Evolutionary conservation across 139 green algal genomes (phyloP).

Genomic region (Nannochloris sp.): DNA sequence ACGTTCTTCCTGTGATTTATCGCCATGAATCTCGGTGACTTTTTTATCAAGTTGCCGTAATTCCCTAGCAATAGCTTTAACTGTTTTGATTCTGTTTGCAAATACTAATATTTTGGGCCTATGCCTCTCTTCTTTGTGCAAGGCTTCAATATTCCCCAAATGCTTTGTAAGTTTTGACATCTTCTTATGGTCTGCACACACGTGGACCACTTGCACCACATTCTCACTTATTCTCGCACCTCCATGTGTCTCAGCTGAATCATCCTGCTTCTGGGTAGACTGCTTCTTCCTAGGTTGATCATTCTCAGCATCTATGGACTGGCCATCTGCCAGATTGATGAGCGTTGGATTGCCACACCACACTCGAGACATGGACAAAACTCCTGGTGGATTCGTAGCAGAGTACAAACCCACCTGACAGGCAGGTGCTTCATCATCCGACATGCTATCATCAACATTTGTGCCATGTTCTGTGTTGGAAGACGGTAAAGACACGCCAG

Average conservation of each 20-base stretch:
- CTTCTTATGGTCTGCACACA: conserved; percentile 75
- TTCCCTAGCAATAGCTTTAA: conserved; percentile 30
- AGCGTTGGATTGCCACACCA: neutral
- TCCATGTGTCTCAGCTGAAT: neutral
- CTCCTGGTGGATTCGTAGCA: conserved; percentile 60
- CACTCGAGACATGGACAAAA: conserved; percentile 27
- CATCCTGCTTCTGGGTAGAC: conserved; percentile 10
- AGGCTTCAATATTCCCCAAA: conserved; percentile 30
- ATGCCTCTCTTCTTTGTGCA: conserved; percentile 32
- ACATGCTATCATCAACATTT: neutral
- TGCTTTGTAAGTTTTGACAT: conserved; percentile 66
- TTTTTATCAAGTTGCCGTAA: conserved; percentile 26
- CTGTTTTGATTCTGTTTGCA: conserved; percentile 76
- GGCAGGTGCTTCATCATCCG: neutral
- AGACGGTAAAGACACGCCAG: conserved; percentile 14
- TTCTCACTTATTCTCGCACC: neutral
- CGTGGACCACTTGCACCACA: conserved; percentile 74
- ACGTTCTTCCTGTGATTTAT: conserved; percentile 62
- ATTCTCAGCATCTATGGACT: neutral
- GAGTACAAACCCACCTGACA: conserved; percentile 69
- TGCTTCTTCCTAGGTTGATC: conserved; percentile 22
- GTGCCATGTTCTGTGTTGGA: neutral
- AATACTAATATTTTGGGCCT: conserved; percentile 73
- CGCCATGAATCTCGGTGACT: conserved; percentile 62
- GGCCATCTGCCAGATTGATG: neutral